Evolutionary conservation across 768 basidiomycete species (phyloP), one percentile per base, ranked within the genome.

Genomic region (Royoungia palumana): DNA sequence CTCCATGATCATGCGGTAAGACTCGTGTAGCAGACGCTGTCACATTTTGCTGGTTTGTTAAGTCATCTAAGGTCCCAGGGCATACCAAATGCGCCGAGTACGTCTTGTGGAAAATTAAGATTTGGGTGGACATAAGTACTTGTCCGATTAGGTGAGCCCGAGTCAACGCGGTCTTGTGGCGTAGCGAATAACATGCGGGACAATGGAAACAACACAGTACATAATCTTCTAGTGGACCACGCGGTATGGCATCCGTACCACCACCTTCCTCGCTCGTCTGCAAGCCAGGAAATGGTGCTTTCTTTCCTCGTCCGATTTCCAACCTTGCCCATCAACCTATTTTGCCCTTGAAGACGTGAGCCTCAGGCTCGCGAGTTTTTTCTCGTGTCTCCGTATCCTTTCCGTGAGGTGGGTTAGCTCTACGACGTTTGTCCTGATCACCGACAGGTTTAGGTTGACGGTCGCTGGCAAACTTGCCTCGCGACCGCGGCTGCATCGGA

Each of bases 81-180:
- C 28, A 28, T 25, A 25, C 28, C 28, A 2, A 32, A 13, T 13
- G 6, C 13, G 11, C 28, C 28, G 2, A 32, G 30, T 13, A 14
- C 13, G 11, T 39, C 21, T 16, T 21, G 24, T n/a, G 2, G 38
- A 6, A 20, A n/a, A 44, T 51, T 21, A 22, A 20, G 46, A 39
- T 44, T 46, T 45, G 27, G 22, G n/a, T 25, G 17, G 25, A 35
- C 50, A 35, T 35, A 43, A 43, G 46, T 41, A 44, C 17, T 45
- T 42, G 44, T 35, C 30, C 30, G 30, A 40, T 45, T 39, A 43
- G 47, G 53, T 46, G 43, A 50, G 55, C 38, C 45, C 43, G 40
- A 50, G 55, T 38, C 45, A 54, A 21, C 19, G n/a, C 12, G 41
- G 43, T 54, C 50, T 46, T 54, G 58, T 60, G 60, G 61, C 60